These are phyloP conservation scores for Exutisphaerella laricina DNA, from an alignment of 2,329 filamentous ascomycete genomes.

Conservation along the genomic window DNA sequence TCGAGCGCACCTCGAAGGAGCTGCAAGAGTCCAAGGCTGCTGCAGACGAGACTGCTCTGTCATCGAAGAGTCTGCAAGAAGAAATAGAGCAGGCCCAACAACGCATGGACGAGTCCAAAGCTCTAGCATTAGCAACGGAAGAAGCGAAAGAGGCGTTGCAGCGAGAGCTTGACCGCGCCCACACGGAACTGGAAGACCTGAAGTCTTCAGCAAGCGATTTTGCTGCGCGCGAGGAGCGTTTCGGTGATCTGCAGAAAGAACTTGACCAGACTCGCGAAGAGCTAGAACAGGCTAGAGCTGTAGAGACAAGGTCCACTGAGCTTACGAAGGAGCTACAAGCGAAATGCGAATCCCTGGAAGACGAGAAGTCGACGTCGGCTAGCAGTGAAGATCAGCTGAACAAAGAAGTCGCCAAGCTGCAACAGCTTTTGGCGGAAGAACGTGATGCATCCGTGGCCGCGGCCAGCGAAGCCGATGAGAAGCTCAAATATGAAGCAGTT, in stretches of 20 bases:
- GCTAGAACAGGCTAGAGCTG: conserved; percentile 4
- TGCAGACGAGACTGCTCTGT: not conserved
- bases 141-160: not conserved
- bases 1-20: not conserved
- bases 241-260: conserved; percentile 1
- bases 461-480: conserved; percentile 7
- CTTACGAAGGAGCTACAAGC: conserved; percentile 4
- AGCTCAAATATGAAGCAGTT: conserved; percentile 10
- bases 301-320: not conserved
- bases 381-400: conserved; percentile 14
- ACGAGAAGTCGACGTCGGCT: conserved; percentile 12
- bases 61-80: not conserved
- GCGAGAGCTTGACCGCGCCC: conserved; percentile 2
- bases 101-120: conserved; percentile 1
- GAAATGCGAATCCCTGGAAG: conserved; percentile 10
- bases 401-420: conserved; percentile 10
- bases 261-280: conserved; percentile 8
- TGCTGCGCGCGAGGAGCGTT: not conserved
- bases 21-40: not conserved
- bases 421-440: conserved; percentile 1
- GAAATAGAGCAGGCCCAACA: not conserved
- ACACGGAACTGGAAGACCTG: conserved; percentile 8
- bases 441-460: not conserved
- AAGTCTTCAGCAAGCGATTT: not conserved
- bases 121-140: not conserved